Conservation (phyloP, 768 basidiomycete species). For the Myochromella boudieri region DNA sequence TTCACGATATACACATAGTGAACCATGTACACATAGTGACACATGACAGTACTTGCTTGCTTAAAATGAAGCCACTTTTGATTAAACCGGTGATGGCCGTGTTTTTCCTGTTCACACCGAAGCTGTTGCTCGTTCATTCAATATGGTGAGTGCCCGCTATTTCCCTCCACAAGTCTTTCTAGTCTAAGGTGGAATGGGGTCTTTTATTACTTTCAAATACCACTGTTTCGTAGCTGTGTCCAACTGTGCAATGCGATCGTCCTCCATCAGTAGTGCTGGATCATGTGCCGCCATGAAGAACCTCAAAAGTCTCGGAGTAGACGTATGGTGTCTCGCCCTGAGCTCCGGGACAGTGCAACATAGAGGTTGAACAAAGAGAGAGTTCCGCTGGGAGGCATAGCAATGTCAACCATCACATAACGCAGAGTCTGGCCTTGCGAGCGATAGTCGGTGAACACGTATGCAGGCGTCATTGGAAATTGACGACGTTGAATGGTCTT, state of each 20-base stretch:
- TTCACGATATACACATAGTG: too few species aligned
- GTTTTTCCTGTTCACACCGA: too few species aligned
- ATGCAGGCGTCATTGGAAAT: constrained; percentile 19
- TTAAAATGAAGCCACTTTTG: too few species aligned
- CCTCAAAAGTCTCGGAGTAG: constrained; percentile 30
- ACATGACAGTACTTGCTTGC: too few species aligned
- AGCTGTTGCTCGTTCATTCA: too few species aligned
- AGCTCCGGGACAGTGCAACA: constrained; percentile 33
- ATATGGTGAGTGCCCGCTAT: too few species aligned
- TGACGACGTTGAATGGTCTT: neutral
- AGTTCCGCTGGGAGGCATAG: constrained; percentile 20
- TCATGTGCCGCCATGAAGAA: constrained; percentile 20
- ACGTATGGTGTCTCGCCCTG: constrained; percentile 25
- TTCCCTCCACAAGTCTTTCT: too few species aligned
- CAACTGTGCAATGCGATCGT: neutral
- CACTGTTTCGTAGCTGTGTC: too few species aligned
- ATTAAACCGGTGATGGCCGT: too few species aligned
- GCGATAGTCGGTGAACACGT: constrained; percentile 40
- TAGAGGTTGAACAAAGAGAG: constrained; percentile 31
- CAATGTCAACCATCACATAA: constrained; percentile 34
- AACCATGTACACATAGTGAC: too few species aligned
- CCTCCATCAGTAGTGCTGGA: neutral
- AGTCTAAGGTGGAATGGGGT: neutral
- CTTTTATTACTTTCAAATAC: too few species aligned
- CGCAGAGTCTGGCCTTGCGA: constrained; percentile 38